These are phyloP conservation scores for Candida maesae DNA, from an alignment of 805 yeast species.

Conservation along the genomic window DNA sequence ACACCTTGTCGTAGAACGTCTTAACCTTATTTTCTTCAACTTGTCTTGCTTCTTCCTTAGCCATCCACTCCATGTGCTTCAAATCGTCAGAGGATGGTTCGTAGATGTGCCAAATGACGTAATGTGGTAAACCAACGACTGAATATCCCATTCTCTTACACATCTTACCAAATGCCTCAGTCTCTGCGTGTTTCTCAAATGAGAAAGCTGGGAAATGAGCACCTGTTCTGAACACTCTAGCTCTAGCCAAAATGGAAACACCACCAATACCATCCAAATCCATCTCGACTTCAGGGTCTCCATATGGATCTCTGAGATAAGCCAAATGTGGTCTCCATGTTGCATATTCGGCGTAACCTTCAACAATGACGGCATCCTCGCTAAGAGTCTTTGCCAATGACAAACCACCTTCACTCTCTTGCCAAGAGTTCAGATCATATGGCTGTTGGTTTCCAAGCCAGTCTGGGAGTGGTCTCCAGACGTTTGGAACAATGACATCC, in stretches of 20 bases:
- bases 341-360: conserved; percentile 95
- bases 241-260: conserved; percentile 87
- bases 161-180: conserved; percentile 95
- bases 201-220: conserved; percentile 96
- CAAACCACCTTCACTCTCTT: conserved; percentile 76
- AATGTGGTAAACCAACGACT: conserved; percentile 93
- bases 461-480: conserved; percentile 87
- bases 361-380: conserved; percentile 96
- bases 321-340: conserved; percentile 99
- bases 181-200: conserved; percentile 94
- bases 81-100: conserved; percentile 94
- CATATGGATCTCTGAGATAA: conserved; percentile 89
- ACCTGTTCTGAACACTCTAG: conserved; percentile 84
- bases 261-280: conserved; percentile 97
- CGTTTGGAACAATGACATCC: conserved; percentile 93
- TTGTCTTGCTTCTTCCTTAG: conserved; percentile 69
- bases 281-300: conserved; percentile 91
- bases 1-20: conserved; percentile 63
- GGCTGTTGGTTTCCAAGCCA: conserved; percentile 87
- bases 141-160: conserved; percentile 80
- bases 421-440: conserved; percentile 83
- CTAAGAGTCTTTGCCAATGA: conserved; percentile 71
- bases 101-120: conserved; percentile 94
- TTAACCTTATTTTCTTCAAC: conserved; percentile 59
- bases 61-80: conserved; percentile 88